Evolutionary conservation across 306 rosid genomes (phyloP), one percentile per base, ranked within the genome.

Genomic region (Begonia masoniana): DNA sequence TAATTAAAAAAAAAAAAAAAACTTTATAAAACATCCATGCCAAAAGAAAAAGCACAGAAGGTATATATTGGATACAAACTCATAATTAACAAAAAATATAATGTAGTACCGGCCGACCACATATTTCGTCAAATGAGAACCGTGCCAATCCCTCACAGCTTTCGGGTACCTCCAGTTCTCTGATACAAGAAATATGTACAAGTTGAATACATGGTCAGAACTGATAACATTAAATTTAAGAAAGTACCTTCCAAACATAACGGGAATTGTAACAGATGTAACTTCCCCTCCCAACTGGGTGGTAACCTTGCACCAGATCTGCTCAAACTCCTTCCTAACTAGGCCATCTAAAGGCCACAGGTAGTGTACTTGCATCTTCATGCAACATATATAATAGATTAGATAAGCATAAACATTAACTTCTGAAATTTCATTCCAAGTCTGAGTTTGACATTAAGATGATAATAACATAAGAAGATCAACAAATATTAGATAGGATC

Each of bases 211-310:
- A 47, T 21, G 39, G 24, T 46, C 10, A 43, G 46, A 52, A 67
- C n/a, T 55, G 48, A 53, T 54, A 49, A 70, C 12, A 62, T 49
- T 61, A 16, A 54, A 53, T 57, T 24, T 41, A 55, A 19, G 55
- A 10, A 58, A 57, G 57, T 70, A 89, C 97, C 97, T 85, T 65
- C 97, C 97, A 50, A 85, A 89, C 97, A 89, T 85, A 76, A 89
- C 97, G 36, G 79, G 66, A 73, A 89, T 65, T 57, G 74, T 78
- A 58, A 31, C 53, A 36, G 78, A 67, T 59, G 65, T 58, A 49
- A 89, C 60, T 51, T 65, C 61, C 60, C 87, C 85, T 62, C 72
- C 89, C 16, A 59, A 74, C 62, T 74, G 65, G 57, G 55, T 48
- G 60, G 81, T 83, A 48, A 72, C 61, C 50, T 76, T 81, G 41